These are phyloP conservation scores for Penicillium verrucosum DNA, from an alignment of 2,329 filamentous ascomycete genomes.

Conservation along the genomic window DNA sequence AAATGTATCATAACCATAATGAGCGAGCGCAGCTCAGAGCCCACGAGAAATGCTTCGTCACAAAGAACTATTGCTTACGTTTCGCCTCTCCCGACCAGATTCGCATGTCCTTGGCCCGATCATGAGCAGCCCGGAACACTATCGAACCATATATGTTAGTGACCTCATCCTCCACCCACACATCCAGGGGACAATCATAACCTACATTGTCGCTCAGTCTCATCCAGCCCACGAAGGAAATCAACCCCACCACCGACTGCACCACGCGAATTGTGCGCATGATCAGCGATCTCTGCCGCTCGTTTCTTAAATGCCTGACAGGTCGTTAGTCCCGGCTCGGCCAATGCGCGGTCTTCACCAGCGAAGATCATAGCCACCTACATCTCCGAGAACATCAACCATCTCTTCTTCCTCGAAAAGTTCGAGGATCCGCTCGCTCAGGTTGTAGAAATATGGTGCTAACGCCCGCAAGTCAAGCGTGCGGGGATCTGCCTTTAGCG, in stretches of 20 bases:
- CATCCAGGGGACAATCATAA: not conserved
- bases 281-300: slow-evolving; percentile 78
- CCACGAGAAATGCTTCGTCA: not conserved
- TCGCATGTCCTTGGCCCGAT: slow-evolving; percentile 66
- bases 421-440: slow-evolving; percentile 82
- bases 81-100: slow-evolving; percentile 67
- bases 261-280: slow-evolving; percentile 79
- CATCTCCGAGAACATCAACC: slow-evolving; percentile 63
- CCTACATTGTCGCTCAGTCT: slow-evolving; percentile 72
- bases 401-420: slow-evolving; percentile 87
- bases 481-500: slow-evolving; percentile 83
- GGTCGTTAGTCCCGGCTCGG: not conserved
- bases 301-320: slow-evolving; percentile 74
- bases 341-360: not conserved
- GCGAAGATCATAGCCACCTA: slow-evolving; percentile 20
- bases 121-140: slow-evolving; percentile 72
- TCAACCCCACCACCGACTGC: slow-evolving; percentile 67
- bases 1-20: slow-evolving; percentile 1
- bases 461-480: slow-evolving; percentile 80
- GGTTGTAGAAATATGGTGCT: slow-evolving; percentile 81
- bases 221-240: slow-evolving; percentile 83
- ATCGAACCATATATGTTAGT: slow-evolving; percentile 16
- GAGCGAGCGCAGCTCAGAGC: slow-evolving; percentile 30
- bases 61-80: slow-evolving; percentile 34
- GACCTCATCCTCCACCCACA: not conserved